Conservation (phyloP, 345 rosid species). For the Hirschfeldia incana region DNA sequence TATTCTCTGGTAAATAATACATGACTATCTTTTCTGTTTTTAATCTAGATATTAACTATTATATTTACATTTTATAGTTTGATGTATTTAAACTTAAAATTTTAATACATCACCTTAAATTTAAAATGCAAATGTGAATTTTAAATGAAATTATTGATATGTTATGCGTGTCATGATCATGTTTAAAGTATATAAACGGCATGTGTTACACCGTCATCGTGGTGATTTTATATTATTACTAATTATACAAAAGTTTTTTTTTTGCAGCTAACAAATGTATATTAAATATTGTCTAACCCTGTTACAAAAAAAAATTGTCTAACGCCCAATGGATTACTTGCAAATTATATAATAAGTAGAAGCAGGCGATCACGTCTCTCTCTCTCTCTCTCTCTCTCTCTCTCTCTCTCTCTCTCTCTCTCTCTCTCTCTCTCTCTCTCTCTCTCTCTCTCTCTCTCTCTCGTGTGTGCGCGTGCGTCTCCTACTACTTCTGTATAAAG, state of each 20-base stretch:
- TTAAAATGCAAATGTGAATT: not conserved
- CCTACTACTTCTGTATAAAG: not conserved
- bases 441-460: too few species aligned
- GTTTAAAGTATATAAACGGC: not conserved
- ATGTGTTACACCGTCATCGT: not conserved
- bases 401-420: not conserved
- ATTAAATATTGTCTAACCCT: not conserved
- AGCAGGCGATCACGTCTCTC: not conserved
- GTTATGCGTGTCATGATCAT: not conserved
- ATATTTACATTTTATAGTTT: not conserved
- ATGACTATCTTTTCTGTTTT: not conserved
- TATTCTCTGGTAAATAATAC: not conserved
- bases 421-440: too few species aligned
- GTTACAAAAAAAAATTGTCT: not conserved
- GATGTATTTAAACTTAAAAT: not conserved
- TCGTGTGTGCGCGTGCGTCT: not conserved
- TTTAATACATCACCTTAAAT: not conserved
- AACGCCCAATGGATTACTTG: not conserved
- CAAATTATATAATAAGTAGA: not conserved
- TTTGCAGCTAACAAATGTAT: not conserved
- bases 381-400: not conserved
- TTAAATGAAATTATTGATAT: not conserved
- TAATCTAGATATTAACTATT: not conserved
- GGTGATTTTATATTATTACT: not conserved
- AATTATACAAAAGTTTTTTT: not conserved